phyloP scores from a whole-genome alignment of 495 filamentous ascomycete genomes.

The Aspergillus avenaceus region DNA sequence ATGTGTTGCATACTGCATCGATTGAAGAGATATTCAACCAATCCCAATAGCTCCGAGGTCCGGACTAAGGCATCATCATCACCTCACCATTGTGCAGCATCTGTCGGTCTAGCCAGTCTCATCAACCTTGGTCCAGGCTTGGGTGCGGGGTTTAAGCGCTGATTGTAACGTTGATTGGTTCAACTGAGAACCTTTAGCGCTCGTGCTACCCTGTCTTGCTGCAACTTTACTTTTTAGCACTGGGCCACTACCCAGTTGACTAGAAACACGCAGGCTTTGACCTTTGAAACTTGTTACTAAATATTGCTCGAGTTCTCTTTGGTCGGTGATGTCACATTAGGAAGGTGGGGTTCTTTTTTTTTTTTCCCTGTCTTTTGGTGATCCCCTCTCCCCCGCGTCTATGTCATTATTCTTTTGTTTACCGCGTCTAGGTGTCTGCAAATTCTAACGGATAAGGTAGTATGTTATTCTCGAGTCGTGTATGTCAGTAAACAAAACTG shows the following conservation, averaged over 20 bases:
- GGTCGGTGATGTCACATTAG: neutral
- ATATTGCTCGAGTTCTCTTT: neutral
- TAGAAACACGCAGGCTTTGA: too few species aligned
- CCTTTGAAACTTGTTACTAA: neutral
- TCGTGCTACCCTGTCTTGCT: slow-evolving; percentile 6
- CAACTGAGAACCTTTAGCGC: slow-evolving; percentile 8
- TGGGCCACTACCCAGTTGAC: too few species aligned
- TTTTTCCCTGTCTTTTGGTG: neutral
- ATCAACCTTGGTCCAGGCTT: neutral
- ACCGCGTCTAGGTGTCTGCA: neutral
- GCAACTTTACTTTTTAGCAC: slow-evolving; percentile 14
- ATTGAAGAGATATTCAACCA: neutral
- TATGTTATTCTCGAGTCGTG: neutral
- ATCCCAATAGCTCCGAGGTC: neutral
- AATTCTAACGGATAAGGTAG: neutral
- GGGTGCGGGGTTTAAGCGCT: slow-evolving; percentile 14
- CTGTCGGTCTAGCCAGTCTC: neutral
- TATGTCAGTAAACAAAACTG: neutral
- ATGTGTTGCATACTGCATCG: neutral
- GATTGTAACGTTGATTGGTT: slow-evolving; percentile 11
- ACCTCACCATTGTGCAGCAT: neutral
- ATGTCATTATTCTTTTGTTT: neutral
- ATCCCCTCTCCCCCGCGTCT: neutral
- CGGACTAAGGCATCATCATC: neutral
- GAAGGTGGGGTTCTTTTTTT: neutral